A percentile compares a stretch with the other conserved stretches of the same genome.
Conservation (phyloP, 106 monocot species). For the Allium sativum region DNA sequence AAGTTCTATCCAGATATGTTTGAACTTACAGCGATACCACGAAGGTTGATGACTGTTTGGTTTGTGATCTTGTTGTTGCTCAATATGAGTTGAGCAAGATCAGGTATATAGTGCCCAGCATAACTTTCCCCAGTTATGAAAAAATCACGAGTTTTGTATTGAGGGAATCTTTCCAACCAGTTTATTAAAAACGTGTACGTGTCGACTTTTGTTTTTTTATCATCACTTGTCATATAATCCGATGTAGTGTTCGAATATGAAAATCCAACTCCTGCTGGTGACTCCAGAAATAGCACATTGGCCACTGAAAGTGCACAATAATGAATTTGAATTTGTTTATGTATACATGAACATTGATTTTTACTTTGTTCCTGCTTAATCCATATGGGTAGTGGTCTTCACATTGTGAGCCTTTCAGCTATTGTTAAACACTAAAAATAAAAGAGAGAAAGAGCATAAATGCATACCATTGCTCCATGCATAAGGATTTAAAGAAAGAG, state of each 20-base stretch:
- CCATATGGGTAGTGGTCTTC: not conserved
- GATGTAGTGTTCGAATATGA: slow-evolving; percentile 33
- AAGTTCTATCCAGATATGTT: no score
- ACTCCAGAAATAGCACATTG: slow-evolving; percentile 42
- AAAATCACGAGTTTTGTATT: slow-evolving; percentile 33
- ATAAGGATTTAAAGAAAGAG: slow-evolving; percentile 31
- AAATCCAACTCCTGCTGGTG: slow-evolving; percentile 46
- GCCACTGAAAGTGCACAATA: slow-evolving; percentile 21
- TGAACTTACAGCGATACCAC: slow-evolving; percentile 24
- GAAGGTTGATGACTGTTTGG: slow-evolving; percentile 24
- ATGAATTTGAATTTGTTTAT: no score
- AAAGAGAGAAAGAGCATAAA: no score
- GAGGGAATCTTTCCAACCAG: slow-evolving; percentile 37
- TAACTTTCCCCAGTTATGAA: slow-evolving; percentile 55
- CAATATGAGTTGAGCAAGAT: slow-evolving; percentile 30
- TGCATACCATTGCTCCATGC: slow-evolving; percentile 35
- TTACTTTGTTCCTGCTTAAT: not conserved
- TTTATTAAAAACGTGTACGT: slow-evolving; percentile 27
- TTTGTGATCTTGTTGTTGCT: slow-evolving; percentile 6
- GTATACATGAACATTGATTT: no score
- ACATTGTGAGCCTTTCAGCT: not conserved
- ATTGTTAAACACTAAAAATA: not conserved
- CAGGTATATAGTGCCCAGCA: slow-evolving; percentile 38
- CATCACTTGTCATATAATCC: slow-evolving; percentile 21
- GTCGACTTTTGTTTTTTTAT: slow-evolving; percentile 20